Evolutionary conservation across 2,329 filamentous ascomycete species (phyloP).

Genomic region (Aspergillus luchuensis): DNA sequence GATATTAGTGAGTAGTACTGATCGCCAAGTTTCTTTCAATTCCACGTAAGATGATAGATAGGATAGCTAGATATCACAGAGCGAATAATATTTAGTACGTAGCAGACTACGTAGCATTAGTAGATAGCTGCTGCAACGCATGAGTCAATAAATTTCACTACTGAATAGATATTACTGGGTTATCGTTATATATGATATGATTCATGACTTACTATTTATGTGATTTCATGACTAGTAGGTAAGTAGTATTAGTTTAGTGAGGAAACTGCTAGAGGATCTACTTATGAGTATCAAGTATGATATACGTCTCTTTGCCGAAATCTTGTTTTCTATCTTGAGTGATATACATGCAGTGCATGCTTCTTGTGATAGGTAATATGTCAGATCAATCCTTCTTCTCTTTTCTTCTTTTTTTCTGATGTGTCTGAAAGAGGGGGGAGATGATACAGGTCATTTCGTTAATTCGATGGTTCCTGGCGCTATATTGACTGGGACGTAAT

Average conservation of each 20-base stretch:
- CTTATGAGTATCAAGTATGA: background rate
- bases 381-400: background rate
- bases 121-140: too few species aligned
- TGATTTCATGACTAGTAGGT: too few species aligned
- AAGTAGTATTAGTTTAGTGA: too few species aligned
- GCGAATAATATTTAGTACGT: too few species aligned
- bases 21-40: too few species aligned
- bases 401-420: background rate
- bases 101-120: too few species aligned
- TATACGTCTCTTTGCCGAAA: background rate
- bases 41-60: too few species aligned
- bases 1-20: too few species aligned
- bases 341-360: background rate
- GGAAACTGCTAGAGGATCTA: background rate
- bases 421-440: background rate
- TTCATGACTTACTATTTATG: background rate
- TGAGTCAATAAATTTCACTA: too few species aligned
- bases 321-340: background rate
- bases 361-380: background rate
- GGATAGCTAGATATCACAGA: too few species aligned
- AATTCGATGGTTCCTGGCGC: constrained; percentile 3
- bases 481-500: constrained; percentile 1
- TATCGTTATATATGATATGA: background rate
- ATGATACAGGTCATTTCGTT: background rate
- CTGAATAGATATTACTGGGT: too few species aligned